These are phyloP conservation scores for Radiomyces spectabilis DNA, from an alignment of 192 early-diverging fungal genomes.

Conservation along the genomic window DNA sequence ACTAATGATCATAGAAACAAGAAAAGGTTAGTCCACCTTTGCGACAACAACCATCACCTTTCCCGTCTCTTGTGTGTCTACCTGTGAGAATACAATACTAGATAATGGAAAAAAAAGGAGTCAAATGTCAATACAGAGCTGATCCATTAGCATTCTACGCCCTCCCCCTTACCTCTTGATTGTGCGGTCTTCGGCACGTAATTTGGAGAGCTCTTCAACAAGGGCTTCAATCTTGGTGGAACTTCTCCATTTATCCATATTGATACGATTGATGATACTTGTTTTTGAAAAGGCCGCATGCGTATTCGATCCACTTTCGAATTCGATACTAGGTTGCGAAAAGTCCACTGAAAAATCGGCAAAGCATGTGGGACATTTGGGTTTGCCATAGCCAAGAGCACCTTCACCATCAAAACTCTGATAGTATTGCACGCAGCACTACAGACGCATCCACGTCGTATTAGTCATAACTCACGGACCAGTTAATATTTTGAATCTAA, in stretches of 20 bases:
- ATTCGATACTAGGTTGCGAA: constrained; percentile 43
- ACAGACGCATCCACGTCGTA: too few relatives aligned
- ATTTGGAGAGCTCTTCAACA: constrained; percentile 75
- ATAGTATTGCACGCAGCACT: constrained; percentile 25
- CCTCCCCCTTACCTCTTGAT: constrained; percentile 50
- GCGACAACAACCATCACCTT: not conserved
- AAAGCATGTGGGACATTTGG: constrained; percentile 80
- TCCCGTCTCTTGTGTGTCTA: not conserved
- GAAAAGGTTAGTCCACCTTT: not conserved
- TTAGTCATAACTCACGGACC: too few relatives aligned
- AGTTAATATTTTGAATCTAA: not conserved
- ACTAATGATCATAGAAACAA: constrained; percentile 61
- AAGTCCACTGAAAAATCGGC: constrained; percentile 69
- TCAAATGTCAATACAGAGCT: not conserved
- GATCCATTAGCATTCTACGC: not conserved
- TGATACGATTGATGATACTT: constrained; percentile 89
- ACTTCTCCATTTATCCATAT: constrained; percentile 81
- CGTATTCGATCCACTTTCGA: constrained; percentile 19
- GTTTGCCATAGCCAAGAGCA: constrained; percentile 18
- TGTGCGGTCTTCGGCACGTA: constrained; percentile 64
- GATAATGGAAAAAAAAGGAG: not conserved
- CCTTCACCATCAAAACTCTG: constrained; percentile 23
- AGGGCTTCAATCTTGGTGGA: constrained; percentile 94
- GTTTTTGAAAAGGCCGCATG: constrained; percentile 40
- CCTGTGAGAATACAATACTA: constrained; percentile 35